Base-by-base conservation (phyloP, 495 filamentous ascomycete species). In the Lepraria neglecta region DNA sequence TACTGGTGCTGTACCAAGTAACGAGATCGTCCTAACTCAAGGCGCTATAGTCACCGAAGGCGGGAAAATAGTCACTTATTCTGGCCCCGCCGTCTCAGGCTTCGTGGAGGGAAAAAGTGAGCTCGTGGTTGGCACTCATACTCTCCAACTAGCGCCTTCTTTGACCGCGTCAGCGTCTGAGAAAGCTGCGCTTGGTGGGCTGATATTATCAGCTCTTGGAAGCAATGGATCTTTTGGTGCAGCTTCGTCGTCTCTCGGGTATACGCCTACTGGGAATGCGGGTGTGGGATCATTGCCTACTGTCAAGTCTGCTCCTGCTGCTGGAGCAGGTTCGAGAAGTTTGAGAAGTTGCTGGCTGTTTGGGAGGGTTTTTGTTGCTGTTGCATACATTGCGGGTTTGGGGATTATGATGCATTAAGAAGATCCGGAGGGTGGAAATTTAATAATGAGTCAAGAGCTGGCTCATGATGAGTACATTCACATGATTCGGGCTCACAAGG, bases 11-110 rank as follows among this genome's bases (percentile, higher is more conserved):
- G 17, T 19, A 28, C 6, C 24, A 31, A 33, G 24, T 14, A 51
- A 51, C 3, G 47, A 51, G 4, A 51, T 51, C 3, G 17, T 51
- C 47, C 47, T 51, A 24, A 51, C 47, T 0, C 1, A 24, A 24
- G 47, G 47, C 47, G 47, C 47, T 21, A 51, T 51, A 24, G 30
- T 51, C 24, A 51, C 47, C 14, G 17, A 51, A 14, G 30, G 30
- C 1, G 47, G 24, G 0, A 0, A n/a, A 51, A 1, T 15, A 28
- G 12, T n/a, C 2, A 51, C 47, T 6, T 51, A 51, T 6, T 15
- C 27, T 6, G 47, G 47, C 3, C 27, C 47, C 21, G 2, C 47
- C 47, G 14, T 30, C 27, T 51, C 47, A 6, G 47, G 19, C 2
- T 17, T 51, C 6, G 6, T 28, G 30, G 21, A 51, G 27, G 47